Evolutionary conservation across 371 early-diverging fungal species (phyloP), one percentile per base, ranked within the genome.

Genomic region (Vairimorpha ceranae): DNA sequence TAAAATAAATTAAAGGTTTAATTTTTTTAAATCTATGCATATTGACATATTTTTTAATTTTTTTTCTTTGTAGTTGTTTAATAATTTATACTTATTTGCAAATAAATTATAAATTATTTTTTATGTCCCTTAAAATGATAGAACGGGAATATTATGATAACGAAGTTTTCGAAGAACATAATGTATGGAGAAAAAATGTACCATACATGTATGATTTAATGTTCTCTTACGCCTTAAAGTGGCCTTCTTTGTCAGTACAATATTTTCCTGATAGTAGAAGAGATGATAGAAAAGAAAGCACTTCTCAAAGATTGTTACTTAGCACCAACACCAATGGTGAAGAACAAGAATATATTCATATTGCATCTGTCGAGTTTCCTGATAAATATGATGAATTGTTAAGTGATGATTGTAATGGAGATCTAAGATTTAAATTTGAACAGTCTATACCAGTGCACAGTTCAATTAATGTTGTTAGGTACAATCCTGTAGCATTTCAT

Each of bases 121-220:
- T 10, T 41, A 41, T 15, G 7, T 15, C 41, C 41, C 15, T 41
- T 41, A 41, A 41, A 41, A 54, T 27, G 27, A 25, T 54, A 27
- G 56, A 54, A 4, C 41, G 15, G 15, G 15, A 41, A 10, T 41
- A 15, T 41, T 23, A 21, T 7, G 25, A 54, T 27, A 54, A 8
- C 21, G 48, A 48, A 10, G 89, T 92, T 72, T 89, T 90, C 72
- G 92, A 93, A 83, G 95, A 96, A 80, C 95, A 94, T 85, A 82
- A 82, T 75, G 76, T 92, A 71, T 98, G 99, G 99, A 93, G 94
- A 81, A 96, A 95, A 87, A 95, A 95, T 85, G 89, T 92, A 12
- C 97, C 94, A 29, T 92, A 93, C 71, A 86, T 96, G 25, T 98
- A 98, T 82, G 96, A 95, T 83, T 86, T 93, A 74, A 88, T 95